Percentiles rank a stretch among this genome's conserved stretches.
Evolutionary conservation across 352 stramenopile genomes (phyloP).

Genomic region (Globisporangium middletonii): DNA sequence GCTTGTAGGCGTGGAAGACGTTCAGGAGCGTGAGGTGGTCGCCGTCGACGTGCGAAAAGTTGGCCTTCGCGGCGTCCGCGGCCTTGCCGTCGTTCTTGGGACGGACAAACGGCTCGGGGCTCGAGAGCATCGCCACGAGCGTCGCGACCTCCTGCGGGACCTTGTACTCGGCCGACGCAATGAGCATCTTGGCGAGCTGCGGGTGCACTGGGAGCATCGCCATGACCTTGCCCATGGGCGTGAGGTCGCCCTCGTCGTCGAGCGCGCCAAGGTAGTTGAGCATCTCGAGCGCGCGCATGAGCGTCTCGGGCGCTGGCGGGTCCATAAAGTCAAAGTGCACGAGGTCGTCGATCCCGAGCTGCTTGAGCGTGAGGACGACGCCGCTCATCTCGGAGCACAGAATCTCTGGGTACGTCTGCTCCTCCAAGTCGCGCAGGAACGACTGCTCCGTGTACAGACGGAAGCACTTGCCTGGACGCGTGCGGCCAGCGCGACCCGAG

Average conservation of each 20-base stretch:
- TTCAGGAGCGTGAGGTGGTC: conserved; percentile 98
- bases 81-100: conserved; percentile 95
- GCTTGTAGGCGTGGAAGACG: conserved; percentile 97
- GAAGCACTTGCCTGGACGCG: conserved; percentile 93
- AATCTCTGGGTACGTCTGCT: conserved; percentile 99
- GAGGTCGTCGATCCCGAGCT: conserved; percentile 98
- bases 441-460: conserved; percentile 97
- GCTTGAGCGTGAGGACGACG: conserved; percentile 97
- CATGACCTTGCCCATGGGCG: conserved; percentile 89
- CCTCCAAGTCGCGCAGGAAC: conserved; percentile 96
- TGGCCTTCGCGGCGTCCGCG: conserved; percentile 95
- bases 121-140: conserved; percentile 97
- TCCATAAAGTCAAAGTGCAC: conserved; percentile 99
- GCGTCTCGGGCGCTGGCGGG: conserved; percentile 95
- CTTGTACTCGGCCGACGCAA: conserved; percentile 92
- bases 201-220: conserved; percentile 96
- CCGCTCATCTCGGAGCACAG: conserved; percentile 94
- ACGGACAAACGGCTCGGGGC: conserved; percentile 91
- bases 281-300: conserved; percentile 98
- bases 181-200: conserved; percentile 96
- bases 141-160: conserved; percentile 96
- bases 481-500: conserved; percentile 89
- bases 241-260: conserved; percentile 97
- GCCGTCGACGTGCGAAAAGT: conserved; percentile 93
- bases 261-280: conserved; percentile 98